Percentiles rank a stretch among this genome's conserved stretches.
Conservation (phyloP, 495 filamentous ascomycete genomes). For the Daldinia bambusicola region DNA sequence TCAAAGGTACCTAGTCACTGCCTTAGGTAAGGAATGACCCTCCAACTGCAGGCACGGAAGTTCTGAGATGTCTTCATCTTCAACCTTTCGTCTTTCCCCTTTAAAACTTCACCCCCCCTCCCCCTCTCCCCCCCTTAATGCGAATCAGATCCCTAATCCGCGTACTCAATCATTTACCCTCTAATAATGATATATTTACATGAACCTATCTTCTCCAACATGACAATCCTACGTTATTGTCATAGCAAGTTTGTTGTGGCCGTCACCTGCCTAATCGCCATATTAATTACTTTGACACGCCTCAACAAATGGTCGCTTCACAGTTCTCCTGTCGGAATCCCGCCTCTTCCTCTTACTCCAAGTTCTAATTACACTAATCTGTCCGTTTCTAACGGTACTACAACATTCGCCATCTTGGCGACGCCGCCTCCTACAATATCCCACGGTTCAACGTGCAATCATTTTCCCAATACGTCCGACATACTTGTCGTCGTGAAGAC, state of each 20-base stretch:
- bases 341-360: conserved; percentile 35
- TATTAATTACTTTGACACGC: conserved; percentile 46
- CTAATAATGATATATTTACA: not conserved
- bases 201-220: conserved; percentile 11
- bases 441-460: conserved; percentile 45
- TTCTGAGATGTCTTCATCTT: too few species aligned
- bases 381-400: conserved; percentile 8
- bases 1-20: too few species aligned
- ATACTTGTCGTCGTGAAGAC: conserved; percentile 66
- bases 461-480: conserved; percentile 52
- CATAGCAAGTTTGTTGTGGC: conserved; percentile 32
- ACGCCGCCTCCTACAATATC: not conserved
- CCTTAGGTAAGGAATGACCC: too few species aligned
- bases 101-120: too few species aligned
- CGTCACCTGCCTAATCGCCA: conserved; percentile 39
- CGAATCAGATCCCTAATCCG: not conserved
- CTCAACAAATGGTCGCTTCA: conserved; percentile 44
- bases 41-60: too few species aligned
- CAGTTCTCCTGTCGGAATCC: conserved; percentile 8
- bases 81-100: too few species aligned
- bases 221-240: conserved; percentile 36
- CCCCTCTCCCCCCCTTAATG: not conserved
- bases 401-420: not conserved
- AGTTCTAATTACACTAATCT: conserved; percentile 32
- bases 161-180: not conserved